Base-by-base conservation (phyloP, 345 rosid species). In the Boechera retrofracta region DNA sequence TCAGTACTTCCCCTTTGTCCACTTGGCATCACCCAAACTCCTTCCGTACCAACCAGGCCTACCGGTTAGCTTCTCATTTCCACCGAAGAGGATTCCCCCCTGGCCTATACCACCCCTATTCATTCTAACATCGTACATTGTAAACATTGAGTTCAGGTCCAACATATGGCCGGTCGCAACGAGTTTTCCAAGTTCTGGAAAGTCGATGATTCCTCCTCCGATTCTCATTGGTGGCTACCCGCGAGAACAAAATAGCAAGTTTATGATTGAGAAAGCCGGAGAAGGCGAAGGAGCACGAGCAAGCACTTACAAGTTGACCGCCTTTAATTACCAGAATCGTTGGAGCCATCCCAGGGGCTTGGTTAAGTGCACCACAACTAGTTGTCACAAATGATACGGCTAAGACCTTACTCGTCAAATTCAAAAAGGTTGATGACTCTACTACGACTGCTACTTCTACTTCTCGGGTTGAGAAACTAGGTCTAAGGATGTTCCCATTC, bases 401-500 rank as follows among this genome's bases (percentile, higher is more conserved):
- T 18, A 66, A 59, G 70, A 44, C 21, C 32, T 10, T 62, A n/a
- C 0, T 52, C 10, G 70, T 69, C 41, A 32, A 21, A 6, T 61
- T 76, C 64, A 41, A 24, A 8, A 60, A 44, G 54, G 63, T 39
- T 41, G 31, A 41, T 9, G 52, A 28, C 29, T 5, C 11, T 48
- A 13, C 52, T 24, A 74, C 10, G 1, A 15, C 47, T 44, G 12
- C 26, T 33, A 21, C 67, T 58, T 32, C 48, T 42, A 32, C 67
- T 47, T 58, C 73, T 32, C 12, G 7, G 21, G 62, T 29, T 69
- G 63, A 69, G 47, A 76, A 69, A 55, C n/a, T 51, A 29, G 62
- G 47, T 49, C 55, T 60, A 28, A 38, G 47, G 62, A 59, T 76
- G 74, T 76, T 75, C 42, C 79, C 73, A 0, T 67, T 45, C 60